A percentile compares a stretch with the other conserved stretches of the same genome.
phyloP scores from a whole-genome alignment of 441 rosid genomes.

The Cnidoscolus chayamansa region DNA sequence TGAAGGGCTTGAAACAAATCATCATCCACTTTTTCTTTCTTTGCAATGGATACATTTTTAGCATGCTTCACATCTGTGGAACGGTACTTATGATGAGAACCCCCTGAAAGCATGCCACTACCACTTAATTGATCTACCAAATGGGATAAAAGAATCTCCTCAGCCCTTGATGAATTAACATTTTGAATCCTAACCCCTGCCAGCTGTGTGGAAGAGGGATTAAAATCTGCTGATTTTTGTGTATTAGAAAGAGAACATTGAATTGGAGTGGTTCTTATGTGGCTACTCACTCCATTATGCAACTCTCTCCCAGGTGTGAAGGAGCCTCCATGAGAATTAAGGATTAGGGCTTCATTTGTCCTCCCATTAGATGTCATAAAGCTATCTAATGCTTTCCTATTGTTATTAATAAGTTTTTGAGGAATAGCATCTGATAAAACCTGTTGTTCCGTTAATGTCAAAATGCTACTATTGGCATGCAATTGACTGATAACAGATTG shows the following conservation, averaged over 20 bases:
- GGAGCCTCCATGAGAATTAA: constrained; percentile 20
- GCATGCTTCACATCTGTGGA: constrained; percentile 22
- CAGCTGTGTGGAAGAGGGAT: constrained; percentile 13
- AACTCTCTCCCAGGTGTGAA: constrained; percentile 18
- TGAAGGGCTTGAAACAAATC: constrained; percentile 32
- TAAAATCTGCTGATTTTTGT: constrained; percentile 24
- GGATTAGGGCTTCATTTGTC: constrained; percentile 17
- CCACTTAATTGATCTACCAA: constrained; percentile 25
- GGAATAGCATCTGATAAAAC: constrained; percentile 29
- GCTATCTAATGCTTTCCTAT: constrained; percentile 19
- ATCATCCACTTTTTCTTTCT: constrained; percentile 30
- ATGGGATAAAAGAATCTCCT: constrained; percentile 29
- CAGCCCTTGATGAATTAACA: constrained; percentile 28
- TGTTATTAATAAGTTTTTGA: constrained; percentile 23
- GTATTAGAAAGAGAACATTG: constrained; percentile 21
- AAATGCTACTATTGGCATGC: constrained; percentile 26
- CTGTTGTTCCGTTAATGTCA: constrained; percentile 41
- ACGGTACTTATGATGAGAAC: constrained; percentile 20
- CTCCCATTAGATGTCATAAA: constrained; percentile 20
- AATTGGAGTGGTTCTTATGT: constrained; percentile 19
- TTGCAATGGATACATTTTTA: constrained; percentile 25
- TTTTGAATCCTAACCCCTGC: constrained; percentile 20
- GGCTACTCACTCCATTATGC: constrained; percentile 15
- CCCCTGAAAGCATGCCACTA: constrained; percentile 27
- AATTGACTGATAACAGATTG: constrained; percentile 29